These are phyloP conservation scores for Ophiocytium majus DNA, from an alignment of 352 stramenopile species.

Conservation along the genomic window DNA sequence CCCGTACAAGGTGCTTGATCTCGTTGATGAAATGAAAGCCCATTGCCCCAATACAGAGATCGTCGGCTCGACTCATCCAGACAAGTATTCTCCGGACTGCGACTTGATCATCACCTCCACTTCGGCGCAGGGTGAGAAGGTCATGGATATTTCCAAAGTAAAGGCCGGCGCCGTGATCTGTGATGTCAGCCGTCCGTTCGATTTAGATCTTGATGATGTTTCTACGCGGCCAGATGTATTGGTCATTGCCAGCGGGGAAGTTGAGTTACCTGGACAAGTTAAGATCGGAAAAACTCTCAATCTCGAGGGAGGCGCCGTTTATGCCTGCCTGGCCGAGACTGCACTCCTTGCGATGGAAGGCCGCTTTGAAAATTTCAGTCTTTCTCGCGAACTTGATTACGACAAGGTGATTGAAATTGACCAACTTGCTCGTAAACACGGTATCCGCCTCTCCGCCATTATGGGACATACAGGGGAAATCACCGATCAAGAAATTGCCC, in stretches of 20 bases:
- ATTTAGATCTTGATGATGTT: background rate
- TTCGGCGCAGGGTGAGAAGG: background rate
- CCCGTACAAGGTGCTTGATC: slow-evolving; percentile 4
- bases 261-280: background rate
- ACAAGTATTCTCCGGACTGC: background rate
- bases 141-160: slow-evolving; percentile 6
- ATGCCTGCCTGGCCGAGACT: slow-evolving; percentile 2
- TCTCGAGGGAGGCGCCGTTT: background rate
- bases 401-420: slow-evolving; percentile 2
- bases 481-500: background rate
- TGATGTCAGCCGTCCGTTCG: background rate
- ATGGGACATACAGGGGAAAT: slow-evolving; percentile 3
- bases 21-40: background rate
- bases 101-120: slow-evolving; percentile 6
- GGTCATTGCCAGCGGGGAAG: slow-evolving; percentile 6
- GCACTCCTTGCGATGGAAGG: background rate
- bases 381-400: background rate
- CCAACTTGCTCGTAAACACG: slow-evolving; percentile 1
- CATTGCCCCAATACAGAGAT: background rate
- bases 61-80: background rate
- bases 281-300: background rate
- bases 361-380: background rate
- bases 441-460: background rate
- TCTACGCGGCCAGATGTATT: background rate
- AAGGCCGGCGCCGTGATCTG: background rate